These are phyloP conservation scores for Dysphania ambrosioides DNA, from an alignment of 148 eudicot genomes.

Conservation along the genomic window DNA sequence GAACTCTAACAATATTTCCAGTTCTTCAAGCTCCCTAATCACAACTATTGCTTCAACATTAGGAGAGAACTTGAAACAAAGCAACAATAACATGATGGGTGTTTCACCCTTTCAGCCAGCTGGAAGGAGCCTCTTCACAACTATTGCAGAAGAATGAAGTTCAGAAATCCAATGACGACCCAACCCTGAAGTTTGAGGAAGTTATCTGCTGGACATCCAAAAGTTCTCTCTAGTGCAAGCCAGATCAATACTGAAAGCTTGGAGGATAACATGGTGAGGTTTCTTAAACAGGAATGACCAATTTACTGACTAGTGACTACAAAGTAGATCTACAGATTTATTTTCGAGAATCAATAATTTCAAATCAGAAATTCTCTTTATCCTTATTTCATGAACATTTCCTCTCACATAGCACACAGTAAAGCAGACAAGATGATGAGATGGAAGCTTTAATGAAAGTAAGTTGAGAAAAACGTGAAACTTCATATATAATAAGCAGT, in stretches of 20 bases:
- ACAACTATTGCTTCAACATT: constrained; percentile 24
- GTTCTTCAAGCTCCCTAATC: constrained; percentile 26
- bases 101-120: constrained; percentile 23
- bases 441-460: too few species aligned
- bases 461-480: too few species aligned
- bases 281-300: constrained; percentile 50
- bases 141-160: constrained; percentile 33
- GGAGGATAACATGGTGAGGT: constrained; percentile 64
- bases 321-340: too few species aligned
- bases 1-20: constrained; percentile 28
- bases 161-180: constrained; percentile 30
- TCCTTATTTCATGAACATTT: too few species aligned
- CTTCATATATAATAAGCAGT: too few species aligned
- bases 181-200: constrained; percentile 47
- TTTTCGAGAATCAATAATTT: too few species aligned
- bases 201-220: constrained; percentile 42
- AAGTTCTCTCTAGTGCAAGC: constrained; percentile 39
- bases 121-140: constrained; percentile 33
- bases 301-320: too few species aligned
- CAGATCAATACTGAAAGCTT: constrained; percentile 47
- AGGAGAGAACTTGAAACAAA: constrained; percentile 31
- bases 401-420: too few species aligned
- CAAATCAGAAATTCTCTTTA: too few species aligned
- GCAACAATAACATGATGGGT: constrained; percentile 23
- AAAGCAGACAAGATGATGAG: too few species aligned